Evolutionary conservation across 345 rosid genomes (phyloP), one percentile per base, ranked within the genome.

Genomic region (Arabidopsis suecica): DNA sequence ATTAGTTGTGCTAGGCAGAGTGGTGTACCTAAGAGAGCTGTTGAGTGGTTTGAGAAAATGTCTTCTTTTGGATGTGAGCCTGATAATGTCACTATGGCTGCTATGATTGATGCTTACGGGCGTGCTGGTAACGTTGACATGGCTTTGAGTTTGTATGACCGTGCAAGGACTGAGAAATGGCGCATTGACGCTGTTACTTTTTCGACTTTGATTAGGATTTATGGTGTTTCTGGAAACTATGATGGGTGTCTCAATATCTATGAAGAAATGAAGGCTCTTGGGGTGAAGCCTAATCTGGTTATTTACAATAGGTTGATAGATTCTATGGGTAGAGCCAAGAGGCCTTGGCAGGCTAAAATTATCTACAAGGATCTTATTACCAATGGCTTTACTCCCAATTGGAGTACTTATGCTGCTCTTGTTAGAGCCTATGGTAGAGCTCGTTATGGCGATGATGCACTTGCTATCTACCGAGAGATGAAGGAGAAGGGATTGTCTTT

Each of bases 11-110:
- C 96, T 40, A 88, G 89, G 82, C 61, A 84, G 70, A 84, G 81
- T 78, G 81, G 75, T 74, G 47, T 80, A 65, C 92, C 95, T 22
- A 50, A 60, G 5, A 88, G 82, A 79, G 95, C 95, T 28, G 87
- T 91, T 56, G 96, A 91, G 55, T 95, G 90, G 99, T 91, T 90
- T 45, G 93, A 95, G 89, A 91, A 86, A 81, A 91, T 95, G 91
- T 85, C 93, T 5, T 50, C 65, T 8, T 86, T 75, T 44, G 90
- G 85, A 6, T 83, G 89, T 65, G 72, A 75, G 53, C 98, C 97
- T 74, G 97, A 91, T 79, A 86, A 84, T 36, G 73, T 88, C 60
- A 91, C 91, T 0, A 78, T 76, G 57, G 79, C 96, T 0, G 80
- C 89, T 67, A 90, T 91, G 96, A 89, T 95, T 59, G 97, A 91